phyloP scores from a whole-genome alignment of 2,329 filamentous ascomycete species.

The Clonostachys sp. region DNA sequence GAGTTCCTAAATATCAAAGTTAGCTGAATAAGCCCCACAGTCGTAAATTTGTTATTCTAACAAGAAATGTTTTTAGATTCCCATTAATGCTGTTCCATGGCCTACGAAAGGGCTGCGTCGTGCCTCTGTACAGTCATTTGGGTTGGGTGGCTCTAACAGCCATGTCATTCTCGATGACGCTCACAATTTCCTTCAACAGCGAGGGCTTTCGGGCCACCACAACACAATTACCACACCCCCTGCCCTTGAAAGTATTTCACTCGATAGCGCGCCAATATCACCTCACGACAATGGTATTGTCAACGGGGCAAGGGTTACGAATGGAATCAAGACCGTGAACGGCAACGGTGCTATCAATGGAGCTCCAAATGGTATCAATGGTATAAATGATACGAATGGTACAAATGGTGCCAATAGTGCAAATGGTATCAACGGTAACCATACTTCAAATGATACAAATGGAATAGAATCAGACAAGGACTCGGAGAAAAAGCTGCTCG shows the following conservation, averaged over 20 bases:
- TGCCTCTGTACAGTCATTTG: slow-evolving; percentile 29
- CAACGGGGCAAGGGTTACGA: not conserved
- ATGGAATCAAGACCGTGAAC: no score
- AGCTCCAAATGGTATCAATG: no score
- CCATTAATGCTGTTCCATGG: slow-evolving; percentile 15
- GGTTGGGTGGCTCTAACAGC: slow-evolving; percentile 30
- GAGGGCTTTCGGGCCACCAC: not conserved
- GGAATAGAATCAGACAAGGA: no score
- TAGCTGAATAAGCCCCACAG: not conserved
- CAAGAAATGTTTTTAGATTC: not conserved
- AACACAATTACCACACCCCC: not conserved
- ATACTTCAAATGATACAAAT: no score
- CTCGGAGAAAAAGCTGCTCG: not conserved
- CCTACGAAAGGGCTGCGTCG: slow-evolving; percentile 15
- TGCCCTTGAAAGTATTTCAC: not conserved
- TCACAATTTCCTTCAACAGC: not conserved
- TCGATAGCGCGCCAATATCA: not conserved
- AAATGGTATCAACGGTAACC: no score
- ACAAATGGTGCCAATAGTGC: no score
- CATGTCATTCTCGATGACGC: slow-evolving; percentile 13
- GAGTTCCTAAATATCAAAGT: not conserved
- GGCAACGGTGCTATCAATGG: no score
- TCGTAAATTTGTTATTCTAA: not conserved
- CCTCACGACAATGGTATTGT: not conserved
- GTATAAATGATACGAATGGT: no score